Conservation (phyloP, 768 basidiomycete genomes). For the Xanthoconium stramineum region DNA sequence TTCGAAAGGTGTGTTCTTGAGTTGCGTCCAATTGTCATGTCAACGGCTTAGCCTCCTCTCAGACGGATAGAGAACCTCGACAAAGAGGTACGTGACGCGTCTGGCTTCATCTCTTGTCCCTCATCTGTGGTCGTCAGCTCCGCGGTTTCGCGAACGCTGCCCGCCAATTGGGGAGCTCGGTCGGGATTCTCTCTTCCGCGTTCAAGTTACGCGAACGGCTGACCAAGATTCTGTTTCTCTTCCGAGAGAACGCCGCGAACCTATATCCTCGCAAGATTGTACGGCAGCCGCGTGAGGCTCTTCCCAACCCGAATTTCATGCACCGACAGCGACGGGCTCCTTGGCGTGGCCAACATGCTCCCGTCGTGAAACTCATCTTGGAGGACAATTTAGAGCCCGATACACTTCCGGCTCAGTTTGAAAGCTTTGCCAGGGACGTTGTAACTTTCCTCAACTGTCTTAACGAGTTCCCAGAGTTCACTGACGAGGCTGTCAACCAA, state of each 20-base stretch:
- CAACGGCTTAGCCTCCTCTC: conserved; percentile 2
- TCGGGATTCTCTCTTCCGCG: conserved; percentile 54
- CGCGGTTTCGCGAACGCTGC: conserved; percentile 54
- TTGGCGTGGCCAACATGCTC: conserved; percentile 35
- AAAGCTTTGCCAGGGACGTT: conserved; percentile 46
- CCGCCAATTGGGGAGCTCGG: conserved; percentile 53
- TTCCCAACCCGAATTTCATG: conserved; percentile 37
- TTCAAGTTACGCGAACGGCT: conserved; percentile 50
- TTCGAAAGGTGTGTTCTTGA: conserved; percentile 42
- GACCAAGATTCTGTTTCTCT: conserved; percentile 47
- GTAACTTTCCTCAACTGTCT: conserved; percentile 51
- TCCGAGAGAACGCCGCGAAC: conserved; percentile 55
- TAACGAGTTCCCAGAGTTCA: conserved; percentile 57
- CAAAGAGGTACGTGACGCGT: conserved; percentile 37
- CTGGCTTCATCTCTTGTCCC: background rate
- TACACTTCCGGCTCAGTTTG: conserved; percentile 44
- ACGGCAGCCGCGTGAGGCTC: conserved; percentile 37
- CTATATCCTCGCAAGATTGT: conserved; percentile 50
- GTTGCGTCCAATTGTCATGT: background rate
- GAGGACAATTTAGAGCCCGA: conserved; percentile 47
- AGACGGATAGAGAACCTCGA: conserved; percentile 49
- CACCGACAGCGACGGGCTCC: conserved; percentile 28
- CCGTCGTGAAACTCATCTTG: conserved; percentile 35
- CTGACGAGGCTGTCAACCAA: conserved; percentile 48
- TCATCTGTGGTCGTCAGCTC: conserved; percentile 32